A percentile compares a stretch with the other conserved stretches of the same genome.
These are phyloP conservation scores for Clonostachys solani DNA, from an alignment of 2,329 filamentous ascomycete species.

Conservation along the genomic window DNA sequence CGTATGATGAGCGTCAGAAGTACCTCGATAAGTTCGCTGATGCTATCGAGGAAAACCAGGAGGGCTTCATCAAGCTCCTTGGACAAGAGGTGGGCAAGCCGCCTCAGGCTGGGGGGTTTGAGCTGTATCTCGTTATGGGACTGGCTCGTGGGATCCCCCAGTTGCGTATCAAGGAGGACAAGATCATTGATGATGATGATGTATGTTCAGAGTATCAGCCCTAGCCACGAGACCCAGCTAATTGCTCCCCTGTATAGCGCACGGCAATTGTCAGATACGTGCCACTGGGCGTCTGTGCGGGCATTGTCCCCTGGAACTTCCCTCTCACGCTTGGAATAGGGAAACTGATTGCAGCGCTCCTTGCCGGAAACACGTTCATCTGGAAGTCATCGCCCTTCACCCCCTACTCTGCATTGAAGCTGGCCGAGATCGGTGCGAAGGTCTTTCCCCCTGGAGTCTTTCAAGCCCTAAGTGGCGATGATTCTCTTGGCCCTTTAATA, in stretches of 20 bases:
- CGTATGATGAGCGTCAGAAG: not conserved
- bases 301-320: slow-evolving; percentile 55
- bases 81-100: slow-evolving; percentile 1
- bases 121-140: not conserved
- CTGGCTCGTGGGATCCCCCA: too few relatives aligned
- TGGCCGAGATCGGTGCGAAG: slow-evolving; percentile 69
- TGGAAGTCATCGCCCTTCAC: slow-evolving; percentile 95
- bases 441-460: slow-evolving; percentile 85
- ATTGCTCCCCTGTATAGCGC: not conserved
- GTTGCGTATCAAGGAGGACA: not conserved
- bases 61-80: not conserved
- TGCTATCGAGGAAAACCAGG: not conserved
- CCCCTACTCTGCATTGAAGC: slow-evolving; percentile 83
- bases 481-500: slow-evolving; percentile 54
- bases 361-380: slow-evolving; percentile 87
- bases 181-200: not conserved
- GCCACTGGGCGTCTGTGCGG: slow-evolving; percentile 52
- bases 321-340: slow-evolving; percentile 44
- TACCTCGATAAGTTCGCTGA: not conserved
- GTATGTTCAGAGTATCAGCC: not conserved
- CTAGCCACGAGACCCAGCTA: not conserved
- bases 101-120: not conserved
- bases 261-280: slow-evolving; percentile 27
- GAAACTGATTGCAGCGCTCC: slow-evolving; percentile 81
- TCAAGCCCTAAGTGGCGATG: slow-evolving; percentile 63